Evolutionary conservation across 179 eudicot genomes (phyloP), one percentile per base, ranked within the genome.

Genomic region (Vitellaria paradoxa): DNA sequence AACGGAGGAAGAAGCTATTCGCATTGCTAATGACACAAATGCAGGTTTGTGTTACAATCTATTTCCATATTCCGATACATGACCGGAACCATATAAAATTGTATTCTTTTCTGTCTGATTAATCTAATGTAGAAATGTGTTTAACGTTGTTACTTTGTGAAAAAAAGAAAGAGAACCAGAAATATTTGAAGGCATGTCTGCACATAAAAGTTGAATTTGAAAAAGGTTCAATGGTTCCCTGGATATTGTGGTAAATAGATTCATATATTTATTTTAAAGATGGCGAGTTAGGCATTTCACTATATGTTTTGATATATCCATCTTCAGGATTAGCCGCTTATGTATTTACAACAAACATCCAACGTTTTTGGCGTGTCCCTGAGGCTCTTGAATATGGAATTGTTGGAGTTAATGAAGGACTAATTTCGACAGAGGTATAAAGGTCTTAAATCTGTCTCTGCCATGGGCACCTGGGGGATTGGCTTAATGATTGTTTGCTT

Each of bases 351-450:
- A 66, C 84, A 55, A 95, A 81, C 72, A 80, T 90, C 61, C 90
- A 89, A 76, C 89, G 97, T 17, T 87, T 90, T 62, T 95, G 99
- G 97, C 95, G 93, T 23, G 97, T 95, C 72, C 70, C 95, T 65
- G 99, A 95, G 83, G 95, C 97, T 84, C 97, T 95, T 77, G 99
- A 95, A 83, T 95, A 93, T 85, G 97, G 99, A 56, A 84, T 95
- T 46, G 97, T 95, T 79, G 99, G 97, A 81, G 88, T 95, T 45
- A 93, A 95, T 75, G 99, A 95, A 83, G 99, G 97, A 81, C 61
- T 95, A 66, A 88, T 93, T 78, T 93, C 99, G 49, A 88, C 91
- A 2, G 97, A 95, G 99, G 99, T 94, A 60, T 47, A 85, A 30
- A 30, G 37, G 37, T 74, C 63, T 74, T 60, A 40, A 40, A 30